Evolutionary conservation across 441 rosid species (phyloP).

Genomic region (Adansonia rubrostipa): DNA sequence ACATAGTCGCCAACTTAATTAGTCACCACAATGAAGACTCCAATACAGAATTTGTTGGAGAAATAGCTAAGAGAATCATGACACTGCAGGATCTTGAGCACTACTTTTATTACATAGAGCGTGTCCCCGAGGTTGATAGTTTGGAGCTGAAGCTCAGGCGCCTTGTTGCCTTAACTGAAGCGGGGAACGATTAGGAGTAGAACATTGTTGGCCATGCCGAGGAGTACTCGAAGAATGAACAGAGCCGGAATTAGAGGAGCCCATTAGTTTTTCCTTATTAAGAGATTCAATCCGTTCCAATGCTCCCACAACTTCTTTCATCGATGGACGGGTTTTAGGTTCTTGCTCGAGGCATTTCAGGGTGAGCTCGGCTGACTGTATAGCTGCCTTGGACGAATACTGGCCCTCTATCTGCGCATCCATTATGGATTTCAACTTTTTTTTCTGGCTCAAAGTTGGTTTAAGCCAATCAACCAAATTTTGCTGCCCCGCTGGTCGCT

Average conservation of each 20-base stretch:
- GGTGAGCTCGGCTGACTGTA: slow-evolving; percentile 35
- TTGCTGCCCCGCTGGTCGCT: slow-evolving; percentile 40
- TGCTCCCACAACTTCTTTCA: slow-evolving; percentile 41
- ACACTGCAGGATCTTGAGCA: neutral
- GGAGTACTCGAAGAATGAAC: slow-evolving; percentile 13
- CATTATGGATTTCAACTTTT: slow-evolving; percentile 39
- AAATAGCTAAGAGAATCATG: neutral
- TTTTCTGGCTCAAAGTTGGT: slow-evolving; percentile 40
- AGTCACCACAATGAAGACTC: neutral
- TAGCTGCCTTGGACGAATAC: slow-evolving; percentile 39
- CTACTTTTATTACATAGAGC: neutral
- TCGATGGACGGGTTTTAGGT: slow-evolving; percentile 47
- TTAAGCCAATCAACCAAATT: slow-evolving; percentile 47
- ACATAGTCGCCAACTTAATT: neutral
- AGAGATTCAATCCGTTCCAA: slow-evolving; percentile 44
- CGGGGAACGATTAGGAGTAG: slow-evolving; percentile 20
- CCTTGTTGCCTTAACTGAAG: slow-evolving; percentile 20
- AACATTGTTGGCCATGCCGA: slow-evolving; percentile 22
- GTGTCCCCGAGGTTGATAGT: no score
- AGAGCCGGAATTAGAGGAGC: neutral
- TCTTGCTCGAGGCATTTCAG: slow-evolving; percentile 39
- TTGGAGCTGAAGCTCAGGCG: no score
- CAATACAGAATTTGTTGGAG: neutral
- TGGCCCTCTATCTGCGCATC: slow-evolving; percentile 49
- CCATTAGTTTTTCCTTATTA: slow-evolving; percentile 35